phyloP scores from a whole-genome alignment of 148 eudicot species.

The Fagopyrum tataricum region DNA sequence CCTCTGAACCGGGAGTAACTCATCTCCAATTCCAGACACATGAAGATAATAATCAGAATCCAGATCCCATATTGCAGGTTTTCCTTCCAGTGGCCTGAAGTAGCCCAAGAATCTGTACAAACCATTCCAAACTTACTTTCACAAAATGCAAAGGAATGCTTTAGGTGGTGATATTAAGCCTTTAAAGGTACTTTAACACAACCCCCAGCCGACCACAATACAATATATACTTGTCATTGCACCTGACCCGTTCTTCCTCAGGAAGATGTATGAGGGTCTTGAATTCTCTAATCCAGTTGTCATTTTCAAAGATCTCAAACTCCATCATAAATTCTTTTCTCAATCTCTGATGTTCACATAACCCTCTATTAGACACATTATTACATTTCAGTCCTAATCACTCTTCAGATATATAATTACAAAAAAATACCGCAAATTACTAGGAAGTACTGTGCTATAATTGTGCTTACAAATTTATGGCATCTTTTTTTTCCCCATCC shows the following conservation, averaged over 20 bases:
- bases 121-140: not conserved
- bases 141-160: not conserved
- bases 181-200: not conserved
- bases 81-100: slow-evolving; percentile 92
- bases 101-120: slow-evolving; percentile 79
- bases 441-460: not conserved
- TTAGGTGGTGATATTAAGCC: not conserved
- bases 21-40: slow-evolving; percentile 82
- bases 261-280: not conserved
- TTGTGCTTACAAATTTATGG: slow-evolving; percentile 69
- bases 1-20: slow-evolving; percentile 40
- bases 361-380: not conserved
- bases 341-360: not conserved
- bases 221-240: not conserved
- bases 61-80: slow-evolving; percentile 95
- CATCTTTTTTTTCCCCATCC: slow-evolving; percentile 98
- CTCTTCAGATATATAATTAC: too few relatives aligned
- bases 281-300: not conserved
- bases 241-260: not conserved
- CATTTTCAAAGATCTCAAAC: not conserved
- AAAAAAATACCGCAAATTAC: not conserved
- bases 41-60: slow-evolving; percentile 99
- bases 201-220: not conserved
- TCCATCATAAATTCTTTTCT: not conserved
- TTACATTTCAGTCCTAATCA: not conserved